Base-by-base conservation (phyloP, 352 stramenopile genomes). In the Blastocystis sp. region DNA sequence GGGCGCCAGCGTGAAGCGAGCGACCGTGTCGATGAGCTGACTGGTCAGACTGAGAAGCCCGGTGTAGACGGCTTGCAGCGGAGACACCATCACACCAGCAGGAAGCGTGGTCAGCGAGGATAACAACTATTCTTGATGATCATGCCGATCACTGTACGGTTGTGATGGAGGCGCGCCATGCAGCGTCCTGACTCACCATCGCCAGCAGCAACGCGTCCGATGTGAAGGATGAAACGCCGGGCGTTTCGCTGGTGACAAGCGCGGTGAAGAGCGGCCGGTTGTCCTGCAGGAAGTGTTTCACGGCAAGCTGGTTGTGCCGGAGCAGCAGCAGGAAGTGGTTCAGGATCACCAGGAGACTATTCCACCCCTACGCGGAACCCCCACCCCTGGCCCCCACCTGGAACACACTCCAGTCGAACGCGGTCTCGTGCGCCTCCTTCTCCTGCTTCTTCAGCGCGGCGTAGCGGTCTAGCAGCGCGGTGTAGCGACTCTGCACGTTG, bases 361-460 rank as follows among this genome's bases (percentile, higher is more conserved):
- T 14, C 9, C 43, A 9, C 24, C 38, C 24, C 62, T 69, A 69
- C 7, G 7, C 10, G 34, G 21, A 24, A 69, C 10, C 17, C n/a
- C 10, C 9, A 7, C 17, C n/a, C 10, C 9, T 11, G 7, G 62
- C 21, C 10, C 7, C n/a, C 10, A 69, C 62, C n/a, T 76, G 65
- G 43, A 76, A 76, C 9, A 38, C 19, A 28, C 52, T 38, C 65
- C 65, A 76, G 43, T 76, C 65, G 43, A 76, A 76, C 9, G 65
- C 11, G 24, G 65, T 17, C 9, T 54, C 24, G 21, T 69, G 10
- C 9, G 34, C 11, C n/a, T 76, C 21, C 14, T 43, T 76, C 24
- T 14, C 43, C 19, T 17, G 4, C 24, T 76, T 76, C 4, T 24
- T 9, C 24, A 76, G 43, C 14, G 65, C 11, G 4, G 17, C 34